Evolutionary conservation across 306 rosid species (phyloP), one percentile per base, ranked within the genome.

Genomic region (Acmispon strigosus): DNA sequence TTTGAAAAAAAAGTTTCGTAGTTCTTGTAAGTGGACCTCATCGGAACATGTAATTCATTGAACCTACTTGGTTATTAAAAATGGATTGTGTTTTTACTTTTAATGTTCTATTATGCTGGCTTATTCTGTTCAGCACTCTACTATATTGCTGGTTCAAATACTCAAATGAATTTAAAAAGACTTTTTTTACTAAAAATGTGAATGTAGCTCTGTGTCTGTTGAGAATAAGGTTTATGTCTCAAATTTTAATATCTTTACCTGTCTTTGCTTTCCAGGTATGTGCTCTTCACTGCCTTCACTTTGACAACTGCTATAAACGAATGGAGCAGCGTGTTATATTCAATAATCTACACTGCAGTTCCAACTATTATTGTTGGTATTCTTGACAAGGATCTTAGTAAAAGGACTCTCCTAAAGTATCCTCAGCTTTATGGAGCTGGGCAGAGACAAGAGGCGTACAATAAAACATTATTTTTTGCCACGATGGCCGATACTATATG

Each of bases 391-490:
- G 95, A 94, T 82, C 86, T 94, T 51, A 86, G 96, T 51, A 86
- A 84, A 84, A 79, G 89, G 80, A 89, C 96, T 49, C 97, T 94
- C 60, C 72, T 87, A 54, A 66, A 49, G 42, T 24, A 70, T 76
- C 99, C 99, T 70, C 97, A 89, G 68, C 99, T 94, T 61, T 94
- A 91, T 10, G 91, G 92, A 49, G 91, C 89, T 10, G 97, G 99
- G 22, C 92, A 86, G 50, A 91, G 96, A 79, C 74, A 89, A 9
- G 96, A 94, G 74, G 78, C 91, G 59, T 94, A 94, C 87, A 94
- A 94, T 88, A 75, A 84, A 43, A 78, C 76, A 34, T 62, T 94
- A 62, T 94, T 94, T 83, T 94, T 97, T 95, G 27, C 84, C 57
- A 79, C 91, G 44, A 83, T 94, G 78, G 50, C 61, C 0, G 99